Evolutionary conservation across 306 rosid species (phyloP).

Genomic region (Rosa multiflora): DNA sequence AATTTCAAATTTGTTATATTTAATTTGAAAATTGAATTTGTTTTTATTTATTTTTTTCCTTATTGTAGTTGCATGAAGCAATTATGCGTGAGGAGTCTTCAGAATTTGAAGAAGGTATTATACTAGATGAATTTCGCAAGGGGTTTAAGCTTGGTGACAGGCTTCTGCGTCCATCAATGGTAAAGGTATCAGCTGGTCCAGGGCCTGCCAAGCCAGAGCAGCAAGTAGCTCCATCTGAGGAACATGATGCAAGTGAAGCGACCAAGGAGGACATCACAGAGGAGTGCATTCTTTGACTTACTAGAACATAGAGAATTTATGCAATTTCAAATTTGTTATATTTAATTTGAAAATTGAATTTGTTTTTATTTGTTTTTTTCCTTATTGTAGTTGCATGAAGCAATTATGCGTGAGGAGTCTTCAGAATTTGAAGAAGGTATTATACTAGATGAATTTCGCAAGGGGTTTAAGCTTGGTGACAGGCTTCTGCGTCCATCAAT

Average conservation of each 20-base stretch:
- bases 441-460: slow-evolving; percentile 75
- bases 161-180: slow-evolving; percentile 92
- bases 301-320: slow-evolving; percentile 6
- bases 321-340: slow-evolving; percentile 12
- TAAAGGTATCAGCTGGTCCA: slow-evolving; percentile 96
- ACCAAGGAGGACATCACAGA: slow-evolving; percentile 31
- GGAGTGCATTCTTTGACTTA: too few species aligned
- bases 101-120: slow-evolving; percentile 74
- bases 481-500: slow-evolving; percentile 87
- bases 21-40: slow-evolving; percentile 29
- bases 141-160: slow-evolving; percentile 88
- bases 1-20: slow-evolving; percentile 8
- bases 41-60: slow-evolving; percentile 26
- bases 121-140: slow-evolving; percentile 76
- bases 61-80: slow-evolving; percentile 86
- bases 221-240: slow-evolving; percentile 43
- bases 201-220: slow-evolving; percentile 73
- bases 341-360: slow-evolving; percentile 27
- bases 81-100: slow-evolving; percentile 89
- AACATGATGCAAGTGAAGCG: slow-evolving; percentile 38
- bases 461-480: slow-evolving; percentile 85
- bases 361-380: slow-evolving; percentile 27
- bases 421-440: slow-evolving; percentile 71
- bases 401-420: slow-evolving; percentile 95
- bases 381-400: slow-evolving; percentile 77